These are phyloP conservation scores for Neobulgaria alba DNA, from an alignment of 2,329 filamentous ascomycete genomes.

Conservation along the genomic window DNA sequence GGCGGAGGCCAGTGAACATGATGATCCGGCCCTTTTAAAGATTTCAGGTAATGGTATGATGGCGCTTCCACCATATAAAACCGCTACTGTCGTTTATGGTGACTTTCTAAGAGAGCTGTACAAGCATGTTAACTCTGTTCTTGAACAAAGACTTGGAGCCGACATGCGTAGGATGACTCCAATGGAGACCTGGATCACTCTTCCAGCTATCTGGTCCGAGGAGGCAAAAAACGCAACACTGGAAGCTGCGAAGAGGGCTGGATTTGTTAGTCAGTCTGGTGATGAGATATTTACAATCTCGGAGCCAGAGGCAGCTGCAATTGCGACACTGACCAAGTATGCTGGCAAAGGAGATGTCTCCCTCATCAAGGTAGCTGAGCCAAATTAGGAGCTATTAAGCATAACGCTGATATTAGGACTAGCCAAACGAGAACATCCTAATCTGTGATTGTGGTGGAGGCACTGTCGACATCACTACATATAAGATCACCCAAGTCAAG, in stretches of 20 bases:
- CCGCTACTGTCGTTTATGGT: constrained; percentile 14
- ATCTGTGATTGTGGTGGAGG: constrained; percentile 23
- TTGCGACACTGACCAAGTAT: constrained; percentile 12
- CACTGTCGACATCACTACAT: constrained; percentile 23
- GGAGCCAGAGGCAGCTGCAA: constrained; percentile 15
- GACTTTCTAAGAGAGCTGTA: constrained; percentile 18
- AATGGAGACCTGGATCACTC: constrained; percentile 19
- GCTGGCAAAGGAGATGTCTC: constrained; percentile 4
- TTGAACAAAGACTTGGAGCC: constrained; percentile 1
- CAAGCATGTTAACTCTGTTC: constrained; percentile 1
- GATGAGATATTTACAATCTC: constrained; percentile 16
- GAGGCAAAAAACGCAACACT: constrained; percentile 19
- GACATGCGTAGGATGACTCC: constrained; percentile 10
- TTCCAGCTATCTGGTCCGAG: constrained; percentile 22
- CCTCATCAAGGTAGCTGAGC: constrained; percentile 10
- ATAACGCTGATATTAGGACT: background rate
- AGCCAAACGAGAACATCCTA: constrained; percentile 16
- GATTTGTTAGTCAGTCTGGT: constrained; percentile 9
- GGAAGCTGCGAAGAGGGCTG: constrained; percentile 16
- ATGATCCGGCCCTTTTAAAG: background rate
- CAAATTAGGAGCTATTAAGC: no score
- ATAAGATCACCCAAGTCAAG: constrained; percentile 12
- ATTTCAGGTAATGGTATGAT: constrained; percentile 9
- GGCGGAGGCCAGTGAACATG: background rate
- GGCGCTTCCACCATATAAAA: constrained; percentile 8